Evolutionary conservation across 2,329 filamentous ascomycete species (phyloP).

Genomic region (Venturia effusa): DNA sequence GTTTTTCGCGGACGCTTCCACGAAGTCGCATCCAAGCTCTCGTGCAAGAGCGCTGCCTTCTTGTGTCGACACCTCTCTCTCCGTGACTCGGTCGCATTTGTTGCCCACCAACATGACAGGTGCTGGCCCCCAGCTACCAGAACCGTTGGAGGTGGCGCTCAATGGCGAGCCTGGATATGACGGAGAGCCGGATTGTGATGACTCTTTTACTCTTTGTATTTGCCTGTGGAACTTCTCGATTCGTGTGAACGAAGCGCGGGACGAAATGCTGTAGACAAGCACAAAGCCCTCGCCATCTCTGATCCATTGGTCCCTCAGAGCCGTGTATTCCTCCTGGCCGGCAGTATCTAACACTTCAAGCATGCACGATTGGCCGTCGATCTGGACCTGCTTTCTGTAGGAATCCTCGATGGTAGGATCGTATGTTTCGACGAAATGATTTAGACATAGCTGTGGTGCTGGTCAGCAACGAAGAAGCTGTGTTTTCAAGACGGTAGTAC

Average conservation of each 20-base stretch:
- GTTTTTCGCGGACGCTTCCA: slow-evolving; percentile 94
- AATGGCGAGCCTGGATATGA: slow-evolving; percentile 68
- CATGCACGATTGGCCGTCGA: slow-evolving; percentile 93
- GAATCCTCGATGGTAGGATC: slow-evolving; percentile 60
- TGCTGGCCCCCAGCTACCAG: slow-evolving; percentile 52
- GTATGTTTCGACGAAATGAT: slow-evolving; percentile 94
- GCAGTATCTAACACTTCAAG: slow-evolving; percentile 94
- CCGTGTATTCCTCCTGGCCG: slow-evolving; percentile 97
- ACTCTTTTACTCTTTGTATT: slow-evolving; percentile 95
- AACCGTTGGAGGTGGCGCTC: slow-evolving; percentile 42
- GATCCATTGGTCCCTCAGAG: slow-evolving; percentile 95
- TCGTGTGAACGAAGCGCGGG: slow-evolving; percentile 84
- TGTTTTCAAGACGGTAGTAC: slow-evolving; percentile 41
- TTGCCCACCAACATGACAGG: slow-evolving; percentile 98
- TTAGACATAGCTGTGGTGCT: slow-evolving; percentile 67
- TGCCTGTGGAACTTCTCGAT: slow-evolving; percentile 95
- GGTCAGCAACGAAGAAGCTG: slow-evolving; percentile 7
- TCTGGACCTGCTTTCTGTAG: slow-evolving; percentile 63
- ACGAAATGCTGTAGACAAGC: slow-evolving; percentile 96
- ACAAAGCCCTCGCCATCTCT: slow-evolving; percentile 96
- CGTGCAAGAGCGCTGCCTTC: slow-evolving; percentile 87
- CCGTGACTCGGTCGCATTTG: slow-evolving; percentile 93
- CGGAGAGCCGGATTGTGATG: slow-evolving; percentile 58
- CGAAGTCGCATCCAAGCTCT: slow-evolving; percentile 89
- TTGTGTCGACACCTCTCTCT: slow-evolving; percentile 92